Base-by-base conservation (phyloP, 179 eudicot species). In the Carnegiea gigantea region DNA sequence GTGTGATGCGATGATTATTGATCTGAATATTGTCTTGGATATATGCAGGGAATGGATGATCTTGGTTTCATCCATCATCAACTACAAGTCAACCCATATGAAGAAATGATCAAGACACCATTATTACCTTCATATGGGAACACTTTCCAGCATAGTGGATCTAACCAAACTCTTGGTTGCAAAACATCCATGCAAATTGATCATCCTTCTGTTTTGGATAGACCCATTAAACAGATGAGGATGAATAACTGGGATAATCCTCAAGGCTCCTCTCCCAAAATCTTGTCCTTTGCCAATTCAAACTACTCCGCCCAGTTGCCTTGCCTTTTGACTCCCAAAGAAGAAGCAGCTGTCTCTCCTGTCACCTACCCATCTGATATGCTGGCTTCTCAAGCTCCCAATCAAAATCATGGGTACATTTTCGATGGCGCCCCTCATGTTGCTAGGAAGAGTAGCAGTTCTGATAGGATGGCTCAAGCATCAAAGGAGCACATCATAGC, bases 401-500 rank as follows among this genome's bases (percentile, higher is more conserved):
- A 70, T 78, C 79, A 72, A 17, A 84, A 73, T 21, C 79, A 83
- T 23, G 81, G 83, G 67, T 80, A 81, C 38, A 60, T 64, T 10
- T 49, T 77, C 24, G 81, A 84, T 33, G 49, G 43, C n/a, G 44
- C 8, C 44, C 73, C 87, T 48, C 84, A 77, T 75, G 83, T 78
- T 70, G 79, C 46, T 30, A 87, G 80, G 77, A 86, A 81, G 51
- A n/a, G 53, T 68, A 70, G 46, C 46, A 68, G 30, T 23, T 33
- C 73, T 49, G 62, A 68, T 23, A 85, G 85, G 46, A 26, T 81
- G 44, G 80, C 84, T 40, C 88, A 89, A 43, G 82, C 87, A 68
- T 57, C 62, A 15, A 88, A 85, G 75, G 89, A 91, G 21, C 94
- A 91, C 67, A 87, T 90, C 49, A 74, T 91, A n/a, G 91, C 94